Evolutionary conservation across 805 yeast species (phyloP).

Genomic region (Cyberlindnera misumaiensis): DNA sequence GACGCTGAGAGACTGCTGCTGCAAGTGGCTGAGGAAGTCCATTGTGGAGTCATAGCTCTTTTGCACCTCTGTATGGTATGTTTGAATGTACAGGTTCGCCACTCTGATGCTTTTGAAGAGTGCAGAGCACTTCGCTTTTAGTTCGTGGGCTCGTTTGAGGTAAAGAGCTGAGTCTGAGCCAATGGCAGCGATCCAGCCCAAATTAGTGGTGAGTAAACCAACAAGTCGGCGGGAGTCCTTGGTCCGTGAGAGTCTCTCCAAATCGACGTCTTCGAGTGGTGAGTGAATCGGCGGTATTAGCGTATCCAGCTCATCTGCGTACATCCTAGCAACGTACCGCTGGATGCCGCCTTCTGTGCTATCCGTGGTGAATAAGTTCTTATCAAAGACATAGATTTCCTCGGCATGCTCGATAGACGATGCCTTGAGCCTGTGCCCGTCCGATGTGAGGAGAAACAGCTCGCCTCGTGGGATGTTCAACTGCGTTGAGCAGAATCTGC

Average conservation of each 20-base stretch:
- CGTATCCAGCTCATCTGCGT: conserved; percentile 8
- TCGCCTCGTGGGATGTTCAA: conserved; percentile 36
- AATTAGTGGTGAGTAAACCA: conserved; percentile 35
- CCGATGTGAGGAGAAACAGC: conserved; percentile 52
- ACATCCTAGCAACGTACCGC: conserved; percentile 11
- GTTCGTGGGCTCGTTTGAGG: conserved; percentile 25
- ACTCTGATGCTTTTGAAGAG: conserved; percentile 41
- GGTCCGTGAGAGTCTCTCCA: conserved; percentile 11
- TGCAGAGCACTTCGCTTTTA: conserved; percentile 29
- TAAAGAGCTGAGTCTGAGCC: conserved; percentile 33
- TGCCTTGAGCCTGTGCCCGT: conserved; percentile 51
- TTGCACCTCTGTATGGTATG: conserved; percentile 43
- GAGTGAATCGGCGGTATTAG: conserved; percentile 30
- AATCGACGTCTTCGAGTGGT: conserved; percentile 27
- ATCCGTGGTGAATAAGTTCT: conserved; percentile 42
- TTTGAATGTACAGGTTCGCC: conserved; percentile 42
- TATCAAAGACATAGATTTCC: conserved; percentile 59
- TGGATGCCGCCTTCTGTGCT: conserved; percentile 13
- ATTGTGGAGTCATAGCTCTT: conserved; percentile 34
- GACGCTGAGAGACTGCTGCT: conserved; percentile 32
- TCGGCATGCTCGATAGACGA: conserved; percentile 38
- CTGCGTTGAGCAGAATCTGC: conserved; percentile 32
- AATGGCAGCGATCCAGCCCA: conserved; percentile 47
- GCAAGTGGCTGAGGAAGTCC: conserved; percentile 32
- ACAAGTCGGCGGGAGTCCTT: conserved; percentile 19